Conservation (phyloP, 495 filamentous ascomycete genomes). For the Monascus purpureus region DNA sequence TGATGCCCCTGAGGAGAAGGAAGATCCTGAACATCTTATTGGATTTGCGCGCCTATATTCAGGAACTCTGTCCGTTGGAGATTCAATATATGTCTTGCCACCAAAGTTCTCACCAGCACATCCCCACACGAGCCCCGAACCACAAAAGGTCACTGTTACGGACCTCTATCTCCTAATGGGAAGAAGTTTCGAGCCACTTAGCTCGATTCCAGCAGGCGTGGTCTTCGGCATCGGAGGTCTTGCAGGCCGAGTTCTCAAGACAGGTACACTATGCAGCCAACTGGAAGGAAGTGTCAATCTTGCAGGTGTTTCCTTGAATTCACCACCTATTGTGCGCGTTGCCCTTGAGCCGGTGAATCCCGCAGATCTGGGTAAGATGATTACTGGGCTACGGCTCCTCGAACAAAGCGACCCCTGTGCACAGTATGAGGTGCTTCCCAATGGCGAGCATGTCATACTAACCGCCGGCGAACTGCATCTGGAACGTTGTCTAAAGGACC, state of each 20-base stretch:
- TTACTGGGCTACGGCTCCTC: slow-evolving; percentile 71
- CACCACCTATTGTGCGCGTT: slow-evolving; percentile 85
- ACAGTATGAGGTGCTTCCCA: slow-evolving; percentile 84
- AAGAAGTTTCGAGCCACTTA: slow-evolving; percentile 66
- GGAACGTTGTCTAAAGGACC: slow-evolving; percentile 86
- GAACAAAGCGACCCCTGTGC: slow-evolving; percentile 94
- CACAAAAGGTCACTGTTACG: slow-evolving; percentile 70
- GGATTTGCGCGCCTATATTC: slow-evolving; percentile 92
- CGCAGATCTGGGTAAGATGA: slow-evolving; percentile 83
- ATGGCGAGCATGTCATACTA: slow-evolving; percentile 87
- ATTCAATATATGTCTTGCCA: slow-evolving; percentile 76
- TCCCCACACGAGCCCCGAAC: slow-evolving; percentile 62
- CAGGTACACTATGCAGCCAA: slow-evolving; percentile 83
- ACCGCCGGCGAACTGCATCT: slow-evolving; percentile 92
- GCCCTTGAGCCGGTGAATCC: slow-evolving; percentile 85
- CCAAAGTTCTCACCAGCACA: slow-evolving; percentile 81
- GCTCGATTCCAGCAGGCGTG: slow-evolving; percentile 79
- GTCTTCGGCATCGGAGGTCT: slow-evolving; percentile 94
- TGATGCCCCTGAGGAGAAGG: slow-evolving; percentile 32
- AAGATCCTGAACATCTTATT: slow-evolving; percentile 75
- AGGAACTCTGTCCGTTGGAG: slow-evolving; percentile 76
- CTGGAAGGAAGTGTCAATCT: slow-evolving; percentile 83
- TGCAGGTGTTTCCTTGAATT: slow-evolving; percentile 65
- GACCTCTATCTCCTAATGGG: slow-evolving; percentile 96
- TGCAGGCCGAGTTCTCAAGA: slow-evolving; percentile 84